Evolutionary conservation across 257 asterid genomes (phyloP).

Genomic region (Capsicum pubescens): DNA sequence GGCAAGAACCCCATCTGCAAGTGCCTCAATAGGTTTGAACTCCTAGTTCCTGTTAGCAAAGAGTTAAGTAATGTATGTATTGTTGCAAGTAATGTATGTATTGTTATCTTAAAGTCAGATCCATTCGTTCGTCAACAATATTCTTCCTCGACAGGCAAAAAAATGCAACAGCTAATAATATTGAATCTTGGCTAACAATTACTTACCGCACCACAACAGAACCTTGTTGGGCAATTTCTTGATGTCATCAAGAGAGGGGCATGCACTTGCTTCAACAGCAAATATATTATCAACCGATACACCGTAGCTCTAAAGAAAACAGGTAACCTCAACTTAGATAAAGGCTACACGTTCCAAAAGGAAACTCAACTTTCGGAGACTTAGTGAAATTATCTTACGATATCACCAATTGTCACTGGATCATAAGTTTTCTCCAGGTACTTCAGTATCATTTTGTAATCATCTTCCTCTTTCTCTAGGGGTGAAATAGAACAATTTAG

Average conservation of each 20-base stretch:
- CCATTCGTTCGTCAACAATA: not conserved
- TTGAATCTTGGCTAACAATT: not conserved
- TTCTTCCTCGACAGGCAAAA: not conserved
- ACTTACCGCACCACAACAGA: constrained; percentile 91
- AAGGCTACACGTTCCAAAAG: not conserved
- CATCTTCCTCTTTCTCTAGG: constrained; percentile 58
- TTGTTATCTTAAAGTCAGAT: not conserved
- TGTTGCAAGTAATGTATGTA: no score
- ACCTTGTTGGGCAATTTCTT: constrained; percentile 71
- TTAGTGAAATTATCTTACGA: constrained; percentile 44
- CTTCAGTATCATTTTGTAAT: constrained; percentile 73
- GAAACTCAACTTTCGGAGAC: not conserved
- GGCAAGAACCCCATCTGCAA: constrained; percentile 84
- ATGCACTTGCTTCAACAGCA: constrained; percentile 68
- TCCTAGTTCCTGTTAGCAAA: constrained; percentile 59
- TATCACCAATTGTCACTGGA: constrained; percentile 76
- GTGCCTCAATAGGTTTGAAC: constrained; percentile 78
- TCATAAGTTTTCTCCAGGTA: constrained; percentile 83
- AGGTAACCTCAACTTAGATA: not conserved
- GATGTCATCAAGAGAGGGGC: constrained; percentile 75
- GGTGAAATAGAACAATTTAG: constrained; percentile 66
- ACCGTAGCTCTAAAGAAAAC: constrained; percentile 67
- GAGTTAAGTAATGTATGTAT: no score
- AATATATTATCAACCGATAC: constrained; percentile 65
- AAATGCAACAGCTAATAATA: not conserved